Evolutionary conservation across 1,284 basidiomycete species (phyloP).

Genomic region (Sanghuangporus sanghuang): DNA sequence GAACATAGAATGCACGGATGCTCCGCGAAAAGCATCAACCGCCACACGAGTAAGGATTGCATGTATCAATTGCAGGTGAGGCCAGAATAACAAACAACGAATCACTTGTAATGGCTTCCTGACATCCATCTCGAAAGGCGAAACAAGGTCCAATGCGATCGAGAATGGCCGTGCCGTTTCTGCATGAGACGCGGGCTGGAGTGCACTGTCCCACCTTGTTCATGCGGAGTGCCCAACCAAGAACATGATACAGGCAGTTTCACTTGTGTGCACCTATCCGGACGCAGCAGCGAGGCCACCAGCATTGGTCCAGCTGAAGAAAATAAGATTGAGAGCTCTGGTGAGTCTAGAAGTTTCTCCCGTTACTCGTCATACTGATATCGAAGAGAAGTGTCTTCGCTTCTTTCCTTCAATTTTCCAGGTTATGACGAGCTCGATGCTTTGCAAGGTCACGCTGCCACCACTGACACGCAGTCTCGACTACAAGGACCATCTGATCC

Average conservation of each 20-base stretch:
- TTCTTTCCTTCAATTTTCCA: not conserved
- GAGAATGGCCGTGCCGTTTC: conserved; percentile 45
- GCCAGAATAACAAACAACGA: conserved; percentile 9
- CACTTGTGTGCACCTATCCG: conserved; percentile 7
- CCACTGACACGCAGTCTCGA: not conserved
- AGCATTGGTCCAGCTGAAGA: not conserved
- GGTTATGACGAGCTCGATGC: not conserved
- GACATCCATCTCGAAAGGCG: not conserved
- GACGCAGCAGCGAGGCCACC: not conserved
- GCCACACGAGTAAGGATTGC: conserved; percentile 55
- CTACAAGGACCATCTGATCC: not conserved
- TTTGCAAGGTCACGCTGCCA: not conserved
- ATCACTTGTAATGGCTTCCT: not conserved
- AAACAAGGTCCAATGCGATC: conserved; percentile 51
- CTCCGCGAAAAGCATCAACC: conserved; percentile 46
- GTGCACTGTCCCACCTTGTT: conserved; percentile 43
- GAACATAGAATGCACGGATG: conserved; percentile 39
- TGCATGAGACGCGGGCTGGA: conserved; percentile 43
- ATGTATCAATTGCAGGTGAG: conserved; percentile 50
- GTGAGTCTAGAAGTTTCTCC: not conserved
- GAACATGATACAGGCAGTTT: conserved; percentile 14
- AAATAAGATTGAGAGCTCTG: not conserved
- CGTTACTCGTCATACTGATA: not conserved
- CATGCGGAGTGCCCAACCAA: not conserved
- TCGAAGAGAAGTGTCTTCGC: not conserved